A percentile compares a stretch with the other conserved stretches of the same genome.
phyloP scores from a whole-genome alignment of 306 rosid species.

The Prunus dulcis region DNA sequence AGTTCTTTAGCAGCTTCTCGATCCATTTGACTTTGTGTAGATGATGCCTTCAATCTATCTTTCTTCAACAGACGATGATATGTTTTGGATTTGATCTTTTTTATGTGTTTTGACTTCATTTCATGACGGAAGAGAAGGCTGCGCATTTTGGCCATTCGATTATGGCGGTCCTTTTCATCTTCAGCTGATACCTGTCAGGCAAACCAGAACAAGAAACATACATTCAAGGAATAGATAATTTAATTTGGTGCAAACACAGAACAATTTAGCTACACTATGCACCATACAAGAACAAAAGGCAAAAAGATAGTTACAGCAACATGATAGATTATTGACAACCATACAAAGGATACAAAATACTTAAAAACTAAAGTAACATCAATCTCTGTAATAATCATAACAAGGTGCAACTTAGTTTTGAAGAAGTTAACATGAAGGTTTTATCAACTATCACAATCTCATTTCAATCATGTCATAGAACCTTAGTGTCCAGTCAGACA shows the following conservation, averaged over 20 bases:
- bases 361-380: background rate
- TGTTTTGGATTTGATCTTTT: conserved; percentile 85
- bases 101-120: conserved; percentile 66
- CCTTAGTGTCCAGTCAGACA: background rate
- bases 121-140: conserved; percentile 84
- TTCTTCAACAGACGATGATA: conserved; percentile 80
- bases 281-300: background rate
- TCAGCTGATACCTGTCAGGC: conserved; percentile 63
- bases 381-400: background rate
- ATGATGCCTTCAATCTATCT: conserved; percentile 58
- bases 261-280: background rate
- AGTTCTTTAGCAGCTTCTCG: conserved; percentile 79
- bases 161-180: conserved; percentile 78
- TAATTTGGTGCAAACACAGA: background rate
- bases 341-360: background rate
- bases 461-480: background rate
- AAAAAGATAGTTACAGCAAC: background rate
- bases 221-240: background rate
- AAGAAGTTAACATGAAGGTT: background rate
- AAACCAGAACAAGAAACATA: background rate
- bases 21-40: conserved; percentile 51
- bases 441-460: background rate
- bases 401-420: background rate
- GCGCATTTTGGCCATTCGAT: conserved; percentile 89
- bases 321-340: background rate